These are phyloP conservation scores for Betula pendula DNA, from an alignment of 306 rosid species.

Conservation along the genomic window DNA sequence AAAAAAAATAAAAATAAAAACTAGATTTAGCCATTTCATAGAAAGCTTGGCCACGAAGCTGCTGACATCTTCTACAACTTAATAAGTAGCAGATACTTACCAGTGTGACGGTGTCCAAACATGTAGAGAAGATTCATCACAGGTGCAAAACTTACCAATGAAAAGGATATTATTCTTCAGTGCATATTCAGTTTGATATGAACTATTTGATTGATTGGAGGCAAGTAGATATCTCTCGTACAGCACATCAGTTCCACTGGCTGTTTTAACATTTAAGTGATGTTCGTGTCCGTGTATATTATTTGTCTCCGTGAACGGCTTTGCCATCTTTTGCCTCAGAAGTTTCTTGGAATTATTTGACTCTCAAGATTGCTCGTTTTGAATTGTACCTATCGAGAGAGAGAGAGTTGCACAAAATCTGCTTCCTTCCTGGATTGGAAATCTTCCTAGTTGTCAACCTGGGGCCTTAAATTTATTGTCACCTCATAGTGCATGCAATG, in stretches of 20 bases:
- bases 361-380: neutral
- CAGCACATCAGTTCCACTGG: neutral
- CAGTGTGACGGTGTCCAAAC: neutral
- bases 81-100: neutral
- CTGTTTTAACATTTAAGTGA: neutral
- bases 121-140: conserved; percentile 6
- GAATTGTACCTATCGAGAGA: neutral
- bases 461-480: neutral
- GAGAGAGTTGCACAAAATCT: neutral
- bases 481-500: too few relatives aligned
- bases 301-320: neutral
- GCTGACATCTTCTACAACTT: neutral
- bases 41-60: conserved; percentile 10
- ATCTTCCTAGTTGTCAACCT: neutral
- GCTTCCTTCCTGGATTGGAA: neutral
- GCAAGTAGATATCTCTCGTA: neutral
- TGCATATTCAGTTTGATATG: neutral
- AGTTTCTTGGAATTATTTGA: neutral
- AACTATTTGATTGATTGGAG: neutral
- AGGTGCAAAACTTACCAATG: neutral
- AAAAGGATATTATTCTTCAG: neutral
- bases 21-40: neutral
- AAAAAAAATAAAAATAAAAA: neutral
- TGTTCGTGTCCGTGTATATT: too few relatives aligned
- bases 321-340: neutral